Percentiles rank a stretch among this genome's conserved stretches.
Evolutionary conservation across 2,329 filamentous ascomycete genomes (phyloP).

Genomic region (Aquanectria penicillioides): DNA sequence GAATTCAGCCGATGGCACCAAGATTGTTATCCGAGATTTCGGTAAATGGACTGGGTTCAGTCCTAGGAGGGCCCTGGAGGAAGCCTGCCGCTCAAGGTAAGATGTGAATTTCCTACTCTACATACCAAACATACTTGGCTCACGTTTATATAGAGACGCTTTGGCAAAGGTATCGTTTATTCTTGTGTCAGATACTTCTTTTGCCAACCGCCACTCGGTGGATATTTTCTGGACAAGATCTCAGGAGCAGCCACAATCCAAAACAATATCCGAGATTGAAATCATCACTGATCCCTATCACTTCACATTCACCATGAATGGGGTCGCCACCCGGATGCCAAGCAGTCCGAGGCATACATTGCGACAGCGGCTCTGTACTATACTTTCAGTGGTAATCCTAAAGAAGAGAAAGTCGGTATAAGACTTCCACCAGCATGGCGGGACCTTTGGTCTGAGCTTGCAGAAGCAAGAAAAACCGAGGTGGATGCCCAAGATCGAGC

Average conservation of each 20-base stretch:
- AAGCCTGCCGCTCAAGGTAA: slow-evolving; percentile 84
- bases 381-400: slow-evolving; percentile 78
- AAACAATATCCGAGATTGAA: slow-evolving; percentile 53
- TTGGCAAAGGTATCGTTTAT: slow-evolving; percentile 74
- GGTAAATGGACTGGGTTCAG: slow-evolving; percentile 82
- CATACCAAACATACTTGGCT: slow-evolving; percentile 14
- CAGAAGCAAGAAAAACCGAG: slow-evolving; percentile 74
- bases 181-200: slow-evolving; percentile 76
- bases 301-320: slow-evolving; percentile 78
- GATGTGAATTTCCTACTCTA: slow-evolving; percentile 14
- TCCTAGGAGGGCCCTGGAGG: slow-evolving; percentile 82
- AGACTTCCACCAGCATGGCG: slow-evolving; percentile 83
- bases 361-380: slow-evolving; percentile 85
- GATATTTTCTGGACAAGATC: slow-evolving; percentile 82
- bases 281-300: slow-evolving; percentile 57
- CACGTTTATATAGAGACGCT: slow-evolving; percentile 67
- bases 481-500: slow-evolving; percentile 76
- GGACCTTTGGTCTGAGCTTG: slow-evolving; percentile 85
- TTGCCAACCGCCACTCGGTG: slow-evolving; percentile 79
- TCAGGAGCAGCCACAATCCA: slow-evolving; percentile 60
- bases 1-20: slow-evolving; percentile 61
- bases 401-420: slow-evolving; percentile 87
- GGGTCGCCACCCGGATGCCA: slow-evolving; percentile 77
- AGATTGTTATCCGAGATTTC: slow-evolving; percentile 80
- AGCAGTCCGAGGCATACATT: slow-evolving; percentile 88